A percentile compares a stretch with the other conserved stretches of the same genome.
Conservation (phyloP, 2,329 filamentous ascomycete genomes). For the Colletotrichum tabaci region DNA sequence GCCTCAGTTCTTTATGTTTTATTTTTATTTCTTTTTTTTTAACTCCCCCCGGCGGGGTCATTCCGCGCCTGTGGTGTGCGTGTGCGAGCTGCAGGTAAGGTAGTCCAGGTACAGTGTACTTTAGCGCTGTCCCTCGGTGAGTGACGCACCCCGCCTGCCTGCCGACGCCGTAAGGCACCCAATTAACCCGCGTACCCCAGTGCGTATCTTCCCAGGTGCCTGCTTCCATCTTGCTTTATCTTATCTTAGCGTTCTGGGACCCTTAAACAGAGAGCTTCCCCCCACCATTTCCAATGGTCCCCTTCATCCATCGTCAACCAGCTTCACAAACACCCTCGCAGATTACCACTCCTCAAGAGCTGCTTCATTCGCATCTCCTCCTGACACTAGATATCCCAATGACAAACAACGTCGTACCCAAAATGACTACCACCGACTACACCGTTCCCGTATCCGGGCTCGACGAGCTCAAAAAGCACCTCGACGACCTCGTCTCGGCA, state of each 20-base stretch:
- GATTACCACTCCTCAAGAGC: background rate
- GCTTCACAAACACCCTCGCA: constrained; percentile 1
- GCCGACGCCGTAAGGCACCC: constrained; percentile 15
- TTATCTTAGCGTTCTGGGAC: constrained; percentile 37
- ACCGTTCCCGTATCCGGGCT: constrained; percentile 65
- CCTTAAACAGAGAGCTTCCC: constrained; percentile 25
- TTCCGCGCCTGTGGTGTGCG: background rate
- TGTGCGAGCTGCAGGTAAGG: no score
- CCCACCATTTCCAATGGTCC: constrained; percentile 18
- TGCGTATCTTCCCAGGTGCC: constrained; percentile 19
- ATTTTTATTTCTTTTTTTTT: no score
- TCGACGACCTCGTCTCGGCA: constrained; percentile 64
- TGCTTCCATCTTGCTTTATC: constrained; percentile 9
- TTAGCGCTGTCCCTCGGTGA: background rate
- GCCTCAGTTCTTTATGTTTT: background rate
- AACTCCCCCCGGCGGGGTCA: constrained; percentile 24
- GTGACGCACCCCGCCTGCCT: constrained; percentile 10
- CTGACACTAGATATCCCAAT: constrained; percentile 39
- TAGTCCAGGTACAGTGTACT: no score
- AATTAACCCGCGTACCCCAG: background rate
- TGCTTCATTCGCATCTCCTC: background rate
- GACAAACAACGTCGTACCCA: constrained; percentile 53
- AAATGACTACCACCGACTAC: constrained; percentile 56
- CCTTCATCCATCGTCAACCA: background rate
- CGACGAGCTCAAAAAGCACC: constrained; percentile 68